These are phyloP conservation scores for Trichoderma parareesei DNA, from an alignment of 495 filamentous ascomycete genomes.

Conservation along the genomic window DNA sequence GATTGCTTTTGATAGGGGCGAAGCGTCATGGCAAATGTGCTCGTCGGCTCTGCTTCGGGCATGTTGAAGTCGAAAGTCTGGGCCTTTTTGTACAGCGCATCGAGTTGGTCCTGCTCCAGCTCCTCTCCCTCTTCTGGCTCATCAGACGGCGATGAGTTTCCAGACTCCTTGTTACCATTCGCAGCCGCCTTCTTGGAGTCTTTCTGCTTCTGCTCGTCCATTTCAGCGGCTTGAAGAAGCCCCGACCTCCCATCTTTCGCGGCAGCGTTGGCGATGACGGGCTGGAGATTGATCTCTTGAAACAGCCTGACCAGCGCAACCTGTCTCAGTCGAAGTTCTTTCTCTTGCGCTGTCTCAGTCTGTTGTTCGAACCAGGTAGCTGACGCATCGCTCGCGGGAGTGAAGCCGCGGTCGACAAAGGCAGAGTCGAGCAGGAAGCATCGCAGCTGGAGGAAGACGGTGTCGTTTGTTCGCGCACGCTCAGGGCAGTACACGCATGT, in stretches of 20 bases:
- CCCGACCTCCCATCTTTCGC: slow-evolving; percentile 73
- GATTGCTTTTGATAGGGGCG: slow-evolving; percentile 95
- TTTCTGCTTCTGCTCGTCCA: slow-evolving; percentile 70
- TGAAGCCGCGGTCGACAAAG: slow-evolving; percentile 51
- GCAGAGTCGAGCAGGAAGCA: slow-evolving; percentile 67
- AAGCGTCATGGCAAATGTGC: slow-evolving; percentile 72
- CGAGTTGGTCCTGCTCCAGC: slow-evolving; percentile 90
- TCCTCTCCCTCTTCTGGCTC: slow-evolving; percentile 80
- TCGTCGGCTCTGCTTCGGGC: slow-evolving; percentile 71
- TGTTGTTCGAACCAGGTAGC: slow-evolving; percentile 57
- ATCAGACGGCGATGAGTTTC: slow-evolving; percentile 41
- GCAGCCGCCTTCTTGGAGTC: slow-evolving; percentile 21
- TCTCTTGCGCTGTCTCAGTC: slow-evolving; percentile 73
- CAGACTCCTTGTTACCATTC: slow-evolving; percentile 26
- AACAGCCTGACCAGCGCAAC: slow-evolving; percentile 83
- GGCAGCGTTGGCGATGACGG: slow-evolving; percentile 62
- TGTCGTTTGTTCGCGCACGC: slow-evolving; percentile 78
- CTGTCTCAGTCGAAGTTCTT: slow-evolving; percentile 73
- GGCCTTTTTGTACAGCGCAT: slow-evolving; percentile 89
- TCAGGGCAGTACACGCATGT: slow-evolving; percentile 88
- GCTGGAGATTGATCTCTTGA: slow-evolving; percentile 75
- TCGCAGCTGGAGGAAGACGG: slow-evolving; percentile 76
- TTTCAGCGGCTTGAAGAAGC: slow-evolving; percentile 77
- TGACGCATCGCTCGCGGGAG: slow-evolving; percentile 59
- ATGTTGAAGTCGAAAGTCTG: slow-evolving; percentile 95